Percentiles rank a stretch among this genome's conserved stretches.
phyloP scores from a whole-genome alignment of 805 yeast species.

The Candida silvicultrix region DNA sequence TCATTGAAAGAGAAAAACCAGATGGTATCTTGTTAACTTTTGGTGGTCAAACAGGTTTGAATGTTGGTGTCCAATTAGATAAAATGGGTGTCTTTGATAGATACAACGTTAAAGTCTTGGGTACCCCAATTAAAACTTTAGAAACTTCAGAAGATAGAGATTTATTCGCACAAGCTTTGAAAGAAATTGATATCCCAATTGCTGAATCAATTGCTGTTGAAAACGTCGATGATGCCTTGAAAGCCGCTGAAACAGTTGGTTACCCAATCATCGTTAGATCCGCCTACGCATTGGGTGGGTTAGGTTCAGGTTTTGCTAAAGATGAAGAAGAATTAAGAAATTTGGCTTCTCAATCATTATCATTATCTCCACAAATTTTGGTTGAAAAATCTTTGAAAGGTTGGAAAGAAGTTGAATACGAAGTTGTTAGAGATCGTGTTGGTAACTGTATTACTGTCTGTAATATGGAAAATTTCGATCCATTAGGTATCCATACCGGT shows the following conservation, averaged over 20 bases:
- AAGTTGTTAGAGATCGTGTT: conserved; percentile 94
- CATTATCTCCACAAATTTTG: conserved; percentile 88
- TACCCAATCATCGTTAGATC: conserved; percentile 97
- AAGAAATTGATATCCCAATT: conserved; percentile 91
- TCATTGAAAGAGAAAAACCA: conserved; percentile 93
- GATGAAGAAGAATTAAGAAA: conserved; percentile 78
- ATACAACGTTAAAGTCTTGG: conserved; percentile 88
- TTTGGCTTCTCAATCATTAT: conserved; percentile 82
- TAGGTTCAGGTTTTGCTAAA: conserved; percentile 95
- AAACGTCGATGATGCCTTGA: conserved; percentile 84
- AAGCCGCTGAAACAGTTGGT: conserved; percentile 84
- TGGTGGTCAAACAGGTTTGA: conserved; percentile 98
- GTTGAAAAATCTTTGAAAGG: conserved; percentile 97
- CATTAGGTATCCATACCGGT: conserved; percentile 97
- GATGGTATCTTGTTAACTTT: conserved; percentile 94
- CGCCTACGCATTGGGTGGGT: conserved; percentile 95
- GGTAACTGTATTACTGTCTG: conserved; percentile 98
- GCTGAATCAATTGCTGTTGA: conserved; percentile 97
- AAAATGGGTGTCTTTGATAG: conserved; percentile 91
- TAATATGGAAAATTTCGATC: conserved; percentile 99
- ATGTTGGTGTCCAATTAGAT: conserved; percentile 92
- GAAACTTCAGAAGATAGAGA: conserved; percentile 98
- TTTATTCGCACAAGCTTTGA: conserved; percentile 87
- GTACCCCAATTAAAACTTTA: conserved; percentile 94
- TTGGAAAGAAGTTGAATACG: conserved; percentile 98